These are phyloP conservation scores for Hemisphaericaspora nanyangensis DNA, from an alignment of 805 yeast genomes.

Conservation along the genomic window DNA sequence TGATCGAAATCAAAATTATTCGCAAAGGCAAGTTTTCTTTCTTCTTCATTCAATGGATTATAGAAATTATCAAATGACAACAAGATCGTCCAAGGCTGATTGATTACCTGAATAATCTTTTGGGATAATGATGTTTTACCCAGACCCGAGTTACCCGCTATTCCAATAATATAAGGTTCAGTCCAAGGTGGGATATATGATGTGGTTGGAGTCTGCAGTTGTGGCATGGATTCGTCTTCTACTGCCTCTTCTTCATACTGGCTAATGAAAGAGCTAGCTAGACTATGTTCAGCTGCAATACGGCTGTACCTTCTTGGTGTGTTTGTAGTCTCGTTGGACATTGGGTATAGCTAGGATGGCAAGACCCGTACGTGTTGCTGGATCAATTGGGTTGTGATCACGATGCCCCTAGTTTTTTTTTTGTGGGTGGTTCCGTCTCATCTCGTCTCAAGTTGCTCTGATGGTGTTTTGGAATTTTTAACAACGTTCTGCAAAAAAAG, in stretches of 20 bases:
- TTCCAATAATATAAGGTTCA: constrained; percentile 46
- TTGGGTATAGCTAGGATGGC: background rate
- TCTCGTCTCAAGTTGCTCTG: too few relatives aligned
- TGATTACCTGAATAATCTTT: constrained; percentile 65
- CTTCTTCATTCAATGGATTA: constrained; percentile 62
- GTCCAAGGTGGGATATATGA: constrained; percentile 40
- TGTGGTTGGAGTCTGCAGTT: background rate
- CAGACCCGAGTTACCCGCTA: constrained; percentile 57
- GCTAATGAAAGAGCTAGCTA: constrained; percentile 23
- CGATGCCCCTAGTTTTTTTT: too few relatives aligned
- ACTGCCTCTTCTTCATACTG: constrained; percentile 3
- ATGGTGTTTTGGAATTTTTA: too few relatives aligned
- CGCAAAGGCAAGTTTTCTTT: constrained; percentile 58
- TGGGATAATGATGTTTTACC: constrained; percentile 94
- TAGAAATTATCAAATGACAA: constrained; percentile 90
- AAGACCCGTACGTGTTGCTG: too few relatives aligned
- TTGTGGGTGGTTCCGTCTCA: too few relatives aligned
- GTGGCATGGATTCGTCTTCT: background rate
- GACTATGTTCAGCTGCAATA: constrained; percentile 21
- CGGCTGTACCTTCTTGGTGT: constrained; percentile 16
- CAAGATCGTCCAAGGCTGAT: constrained; percentile 93
- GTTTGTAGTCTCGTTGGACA: background rate
- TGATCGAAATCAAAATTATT: constrained; percentile 82
- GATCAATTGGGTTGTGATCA: too few relatives aligned
- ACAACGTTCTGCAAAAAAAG: too few relatives aligned